Base-by-base conservation (phyloP, 345 rosid genomes). In the Aquilaria sinensis region DNA sequence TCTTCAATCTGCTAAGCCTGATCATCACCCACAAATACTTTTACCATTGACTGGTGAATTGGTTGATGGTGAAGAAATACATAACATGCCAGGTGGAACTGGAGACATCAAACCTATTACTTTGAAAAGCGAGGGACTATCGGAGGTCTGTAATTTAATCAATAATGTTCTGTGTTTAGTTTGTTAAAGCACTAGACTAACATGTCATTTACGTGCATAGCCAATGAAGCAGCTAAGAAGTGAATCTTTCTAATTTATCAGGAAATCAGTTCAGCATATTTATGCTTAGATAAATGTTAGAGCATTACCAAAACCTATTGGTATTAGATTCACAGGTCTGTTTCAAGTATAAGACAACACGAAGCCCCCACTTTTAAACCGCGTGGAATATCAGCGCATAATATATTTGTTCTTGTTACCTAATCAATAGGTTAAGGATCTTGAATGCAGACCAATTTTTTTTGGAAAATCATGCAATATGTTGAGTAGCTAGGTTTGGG, bases 11-110 rank as follows among this genome's bases (percentile, higher is more conserved):
- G 72, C 84, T 23, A 61, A 61, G 43, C 67, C 77, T 37, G 79
- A 80, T 74, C 53, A 76, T 64, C 81, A 74, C 48, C 79, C 79
- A 51, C 73, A 73, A 9, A 52, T 80, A 43, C 9, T 74, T 60
- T 69, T 80, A 65, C 71, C 78, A 45, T 31, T 77, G 48, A 72
- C 65, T 3, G 31, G 31, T 57, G 77, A 74, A 62, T 56, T 80
- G 81, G 55, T 61, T 57, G 76, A 67, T 56, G 73, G 65, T n/a
- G 74, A 71, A 41, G 78, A 69, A 58, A 47, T 64, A 30, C 54
- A 66, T 69, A 52, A 48, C 60, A 48, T 62, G 63, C 53, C 64
- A 41, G 56, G 58, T 32, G 67, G 55, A 14, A 31, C 59, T 67
- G 78, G 72, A 68, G 67, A 74, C 10, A 66, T 61, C 43, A 64